Conservation (phyloP, 2,329 filamentous ascomycete genomes). For the Aulographum hederae region DNA sequence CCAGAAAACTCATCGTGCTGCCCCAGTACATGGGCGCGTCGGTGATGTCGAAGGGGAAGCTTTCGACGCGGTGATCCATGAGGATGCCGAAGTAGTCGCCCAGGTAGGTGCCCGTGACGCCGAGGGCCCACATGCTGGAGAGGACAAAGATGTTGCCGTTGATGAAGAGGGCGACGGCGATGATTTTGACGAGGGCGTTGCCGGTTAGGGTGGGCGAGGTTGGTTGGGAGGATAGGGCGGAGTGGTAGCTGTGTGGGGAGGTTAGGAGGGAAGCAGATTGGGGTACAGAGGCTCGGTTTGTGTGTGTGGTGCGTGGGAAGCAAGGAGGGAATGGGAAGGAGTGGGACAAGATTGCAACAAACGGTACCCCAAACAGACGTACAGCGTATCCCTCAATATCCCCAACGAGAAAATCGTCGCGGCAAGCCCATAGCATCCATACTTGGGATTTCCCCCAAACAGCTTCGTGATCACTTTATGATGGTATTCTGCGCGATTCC, state of each 20-base stretch:
- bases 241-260: slow-evolving; percentile 53
- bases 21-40: slow-evolving; percentile 94
- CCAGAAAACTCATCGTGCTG: slow-evolving; percentile 80
- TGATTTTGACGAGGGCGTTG: slow-evolving; percentile 36
- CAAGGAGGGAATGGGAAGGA: too few species aligned
- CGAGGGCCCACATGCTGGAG: slow-evolving; percentile 77
- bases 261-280: not conserved
- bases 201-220: slow-evolving; percentile 50
- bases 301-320: not conserved
- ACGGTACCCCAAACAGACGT: slow-evolving; percentile 9
- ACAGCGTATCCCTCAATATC: slow-evolving; percentile 56
- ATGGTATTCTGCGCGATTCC: slow-evolving; percentile 53
- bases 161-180: slow-evolving; percentile 54
- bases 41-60: slow-evolving; percentile 89
- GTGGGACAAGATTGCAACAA: not conserved
- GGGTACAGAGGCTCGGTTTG: too few species aligned
- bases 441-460: slow-evolving; percentile 58
- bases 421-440: slow-evolving; percentile 81
- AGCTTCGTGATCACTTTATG: slow-evolving; percentile 77
- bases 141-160: slow-evolving; percentile 71
- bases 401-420: slow-evolving; percentile 81
- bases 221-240: slow-evolving; percentile 59
- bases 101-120: slow-evolving; percentile 87
- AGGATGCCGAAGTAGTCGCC: slow-evolving; percentile 98
- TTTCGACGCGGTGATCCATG: slow-evolving; percentile 86